These are phyloP conservation scores for Coffea humblotiana DNA, from an alignment of 305 asterid genomes.

Conservation along the genomic window DNA sequence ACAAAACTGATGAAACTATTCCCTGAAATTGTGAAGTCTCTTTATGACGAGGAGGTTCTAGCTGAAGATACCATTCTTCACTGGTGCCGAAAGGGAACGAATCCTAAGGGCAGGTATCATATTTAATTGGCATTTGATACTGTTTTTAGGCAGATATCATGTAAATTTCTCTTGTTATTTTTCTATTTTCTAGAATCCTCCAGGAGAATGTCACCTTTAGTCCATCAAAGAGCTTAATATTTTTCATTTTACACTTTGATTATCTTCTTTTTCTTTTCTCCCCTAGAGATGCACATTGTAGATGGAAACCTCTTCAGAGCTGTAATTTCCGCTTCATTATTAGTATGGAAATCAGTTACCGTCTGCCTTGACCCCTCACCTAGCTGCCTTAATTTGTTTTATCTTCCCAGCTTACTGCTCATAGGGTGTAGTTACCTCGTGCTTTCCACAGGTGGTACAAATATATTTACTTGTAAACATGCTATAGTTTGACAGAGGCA, in stretches of 20 bases:
- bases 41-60: constrained; percentile 91
- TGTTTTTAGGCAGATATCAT: background rate
- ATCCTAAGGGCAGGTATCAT: constrained; percentile 80
- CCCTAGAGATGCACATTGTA: background rate
- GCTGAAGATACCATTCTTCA: constrained; percentile 96
- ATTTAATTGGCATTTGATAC: background rate
- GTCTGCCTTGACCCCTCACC: background rate
- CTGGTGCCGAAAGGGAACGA: constrained; percentile 95
- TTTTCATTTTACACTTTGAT: background rate
- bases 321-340: background rate
- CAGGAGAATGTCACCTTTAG: background rate
- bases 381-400: background rate
- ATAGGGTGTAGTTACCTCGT: background rate
- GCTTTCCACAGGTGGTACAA: background rate
- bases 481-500: background rate
- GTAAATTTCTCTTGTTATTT: background rate
- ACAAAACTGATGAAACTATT: constrained; percentile 94
- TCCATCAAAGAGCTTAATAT: background rate
- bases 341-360: background rate
- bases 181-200: background rate
- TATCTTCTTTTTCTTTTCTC: background rate
- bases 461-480: background rate
- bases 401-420: background rate
- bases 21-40: constrained; percentile 90
- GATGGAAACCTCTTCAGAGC: background rate